Evolutionary conservation across 768 basidiomycete species (phyloP).

Genomic region (Hygrophorus pudorinus): DNA sequence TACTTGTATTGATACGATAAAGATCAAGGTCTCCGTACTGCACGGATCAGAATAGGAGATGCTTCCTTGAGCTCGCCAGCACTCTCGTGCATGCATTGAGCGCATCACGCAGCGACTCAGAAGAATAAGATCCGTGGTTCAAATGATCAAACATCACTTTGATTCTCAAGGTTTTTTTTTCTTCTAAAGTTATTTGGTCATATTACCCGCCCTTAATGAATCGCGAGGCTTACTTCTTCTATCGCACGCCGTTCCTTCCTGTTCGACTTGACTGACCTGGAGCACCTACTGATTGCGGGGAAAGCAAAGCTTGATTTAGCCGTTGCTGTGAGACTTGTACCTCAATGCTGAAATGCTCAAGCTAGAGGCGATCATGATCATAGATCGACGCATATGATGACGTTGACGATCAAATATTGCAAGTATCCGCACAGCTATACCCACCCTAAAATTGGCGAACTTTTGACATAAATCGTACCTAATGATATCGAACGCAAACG

Average conservation of each 20-base stretch:
- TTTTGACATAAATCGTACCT: too few relatives aligned
- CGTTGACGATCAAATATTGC: slow-evolving; percentile 81
- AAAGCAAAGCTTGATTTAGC: slow-evolving; percentile 91
- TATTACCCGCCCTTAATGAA: too few relatives aligned
- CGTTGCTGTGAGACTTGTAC: slow-evolving; percentile 54
- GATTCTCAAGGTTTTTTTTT: background rate
- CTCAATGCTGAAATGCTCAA: slow-evolving; percentile 7
- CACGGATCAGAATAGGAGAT: too few relatives aligned
- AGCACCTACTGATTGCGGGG: slow-evolving; percentile 67
- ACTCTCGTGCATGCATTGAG: background rate
- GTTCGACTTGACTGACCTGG: background rate
- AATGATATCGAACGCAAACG: too few relatives aligned
- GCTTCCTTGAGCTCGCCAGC: too few relatives aligned
- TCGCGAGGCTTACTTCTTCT: background rate
- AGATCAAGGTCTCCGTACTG: background rate
- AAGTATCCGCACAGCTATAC: slow-evolving; percentile 83
- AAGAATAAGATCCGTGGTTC: background rate
- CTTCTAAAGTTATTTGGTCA: background rate
- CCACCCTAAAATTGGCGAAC: too few relatives aligned
- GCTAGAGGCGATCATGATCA: slow-evolving; percentile 7
- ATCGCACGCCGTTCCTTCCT: background rate
- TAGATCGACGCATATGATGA: slow-evolving; percentile 84
- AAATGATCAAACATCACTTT: background rate
- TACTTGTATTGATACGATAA: too few relatives aligned
- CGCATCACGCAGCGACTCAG: background rate